Percentiles rank a stretch among this genome's conserved stretches.
Conservation (phyloP, 331 rosid genomes). For the Spiraea crenata region DNA sequence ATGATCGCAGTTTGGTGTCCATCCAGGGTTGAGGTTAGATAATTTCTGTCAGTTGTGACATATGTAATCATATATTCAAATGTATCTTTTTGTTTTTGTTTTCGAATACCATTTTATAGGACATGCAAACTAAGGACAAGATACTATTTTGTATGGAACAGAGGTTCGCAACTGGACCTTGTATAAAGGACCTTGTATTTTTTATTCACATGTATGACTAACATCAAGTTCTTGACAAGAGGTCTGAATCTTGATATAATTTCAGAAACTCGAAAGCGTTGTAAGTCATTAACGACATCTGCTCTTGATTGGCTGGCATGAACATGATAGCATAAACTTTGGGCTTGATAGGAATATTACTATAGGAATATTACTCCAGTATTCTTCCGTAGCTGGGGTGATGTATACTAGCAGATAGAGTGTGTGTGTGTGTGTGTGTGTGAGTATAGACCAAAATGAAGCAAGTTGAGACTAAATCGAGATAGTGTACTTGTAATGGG, state of each 20-base stretch:
- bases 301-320: neutral
- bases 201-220: slow-evolving; percentile 2
- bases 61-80: slow-evolving; percentile 37
- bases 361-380: neutral
- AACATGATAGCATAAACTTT: neutral
- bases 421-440: neutral
- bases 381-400: neutral
- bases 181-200: slow-evolving; percentile 27
- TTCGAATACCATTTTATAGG: neutral
- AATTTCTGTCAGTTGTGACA: slow-evolving; percentile 12
- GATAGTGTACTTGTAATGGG: neutral
- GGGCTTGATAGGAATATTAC: neutral
- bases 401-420: neutral
- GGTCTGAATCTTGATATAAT: slow-evolving; percentile 3
- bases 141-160: slow-evolving; percentile 13
- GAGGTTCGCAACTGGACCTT: slow-evolving; percentile 13
- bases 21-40: slow-evolving; percentile 32
- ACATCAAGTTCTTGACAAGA: neutral
- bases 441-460: neutral
- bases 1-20: slow-evolving; percentile 27
- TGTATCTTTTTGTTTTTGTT: neutral
- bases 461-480: neutral
- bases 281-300: neutral
- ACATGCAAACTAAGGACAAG: neutral
- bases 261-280: neutral